Evolutionary conservation across 176 grass and related monocot genomes (phyloP).

Genomic region (Oryza nivara): DNA sequence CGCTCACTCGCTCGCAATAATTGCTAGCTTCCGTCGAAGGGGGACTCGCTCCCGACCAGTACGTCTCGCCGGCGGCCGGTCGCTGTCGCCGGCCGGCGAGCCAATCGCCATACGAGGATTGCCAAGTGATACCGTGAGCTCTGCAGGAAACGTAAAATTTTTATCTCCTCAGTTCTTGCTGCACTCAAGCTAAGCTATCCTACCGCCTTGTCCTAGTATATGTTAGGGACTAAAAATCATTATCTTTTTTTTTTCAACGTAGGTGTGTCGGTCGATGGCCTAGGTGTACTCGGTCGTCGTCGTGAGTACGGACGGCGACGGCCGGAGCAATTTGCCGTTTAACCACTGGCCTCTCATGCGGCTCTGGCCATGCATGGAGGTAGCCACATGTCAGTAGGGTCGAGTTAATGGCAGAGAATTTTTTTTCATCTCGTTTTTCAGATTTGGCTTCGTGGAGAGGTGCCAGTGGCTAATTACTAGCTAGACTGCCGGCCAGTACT

Average conservation of each 20-base stretch:
- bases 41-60: neutral
- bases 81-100: conserved; percentile 43
- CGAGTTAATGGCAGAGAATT: neutral
- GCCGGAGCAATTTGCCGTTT: conserved; percentile 45
- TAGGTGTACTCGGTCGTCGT: conserved; percentile 26
- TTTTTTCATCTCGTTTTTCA: neutral
- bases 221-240: too few species aligned
- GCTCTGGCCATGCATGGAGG: conserved; percentile 29
- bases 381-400: conserved; percentile 41
- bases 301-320: conserved; percentile 41
- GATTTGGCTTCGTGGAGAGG: neutral
- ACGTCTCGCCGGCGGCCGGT: neutral
- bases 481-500: conserved; percentile 52
- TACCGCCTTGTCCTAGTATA: neutral
- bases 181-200: conserved; percentile 2
- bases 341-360: conserved; percentile 28
- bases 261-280: conserved; percentile 4
- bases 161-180: neutral
- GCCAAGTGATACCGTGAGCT: neutral
- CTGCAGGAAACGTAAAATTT: neutral
- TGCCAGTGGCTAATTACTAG: conserved; percentile 16
- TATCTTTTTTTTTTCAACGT: too few species aligned
- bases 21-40: neutral
- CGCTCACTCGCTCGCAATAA: neutral
- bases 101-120: conserved; percentile 26